Conservation (phyloP, 75 land plant genomes). For the Pinus albicaulis region DNA sequence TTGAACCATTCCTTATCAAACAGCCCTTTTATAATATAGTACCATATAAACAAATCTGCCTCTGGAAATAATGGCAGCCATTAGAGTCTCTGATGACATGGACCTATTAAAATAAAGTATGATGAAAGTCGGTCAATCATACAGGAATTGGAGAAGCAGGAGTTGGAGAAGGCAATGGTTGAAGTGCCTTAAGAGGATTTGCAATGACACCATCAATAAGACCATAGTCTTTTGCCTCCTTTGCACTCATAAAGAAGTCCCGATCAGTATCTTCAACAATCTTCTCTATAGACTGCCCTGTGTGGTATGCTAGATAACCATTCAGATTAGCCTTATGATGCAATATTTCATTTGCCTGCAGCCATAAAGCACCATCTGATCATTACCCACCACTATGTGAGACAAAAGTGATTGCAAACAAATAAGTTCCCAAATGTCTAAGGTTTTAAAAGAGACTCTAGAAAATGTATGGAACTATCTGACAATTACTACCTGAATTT, state of each 20-base stretch:
- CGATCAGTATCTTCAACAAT: constrained; percentile 89
- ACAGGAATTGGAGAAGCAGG: constrained; percentile 22
- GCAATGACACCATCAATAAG: constrained; percentile 89
- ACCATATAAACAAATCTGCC: too few species aligned
- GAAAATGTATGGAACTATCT: background rate
- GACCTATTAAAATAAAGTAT: too few species aligned
- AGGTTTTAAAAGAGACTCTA: background rate
- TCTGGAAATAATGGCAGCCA: too few species aligned
- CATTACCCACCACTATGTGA: background rate
- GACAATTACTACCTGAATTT: constrained; percentile 69
- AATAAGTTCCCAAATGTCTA: background rate
- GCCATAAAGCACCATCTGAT: background rate
- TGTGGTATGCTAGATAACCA: constrained; percentile 85
- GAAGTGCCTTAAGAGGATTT: constrained; percentile 89
- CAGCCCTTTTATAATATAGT: too few species aligned
- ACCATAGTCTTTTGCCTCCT: constrained; percentile 94
- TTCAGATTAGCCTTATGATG: constrained; percentile 92
- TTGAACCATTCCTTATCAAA: too few species aligned
- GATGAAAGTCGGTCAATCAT: too few species aligned
- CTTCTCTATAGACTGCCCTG: constrained; percentile 82
- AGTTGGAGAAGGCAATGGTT: constrained; percentile 48
- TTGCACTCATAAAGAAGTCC: constrained; percentile 95
- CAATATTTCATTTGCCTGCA: constrained; percentile 93
- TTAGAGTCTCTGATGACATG: too few species aligned
- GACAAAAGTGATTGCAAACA: background rate